These are phyloP conservation scores for Sugiyamaella pinicola DNA, from an alignment of 1,139 yeast genomes.

Conservation along the genomic window DNA sequence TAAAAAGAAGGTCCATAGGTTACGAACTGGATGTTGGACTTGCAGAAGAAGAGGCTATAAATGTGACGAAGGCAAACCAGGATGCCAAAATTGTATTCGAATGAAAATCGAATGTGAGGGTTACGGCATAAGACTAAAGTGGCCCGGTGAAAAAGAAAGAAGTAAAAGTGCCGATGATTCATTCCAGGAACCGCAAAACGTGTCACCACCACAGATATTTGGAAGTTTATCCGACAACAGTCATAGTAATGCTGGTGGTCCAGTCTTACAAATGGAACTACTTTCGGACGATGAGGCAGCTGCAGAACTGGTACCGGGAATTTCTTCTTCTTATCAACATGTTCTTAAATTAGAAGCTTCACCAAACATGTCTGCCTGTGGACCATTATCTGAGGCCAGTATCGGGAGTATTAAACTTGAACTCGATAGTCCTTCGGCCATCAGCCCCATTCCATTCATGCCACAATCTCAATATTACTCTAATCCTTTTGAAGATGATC, in stretches of 20 bases:
- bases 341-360: constrained; percentile 21
- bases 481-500: constrained; percentile 6
- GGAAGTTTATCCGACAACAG: background rate
- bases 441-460: constrained; percentile 13
- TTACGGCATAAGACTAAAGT: constrained; percentile 36
- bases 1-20: constrained; percentile 35
- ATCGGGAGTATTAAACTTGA: constrained; percentile 7
- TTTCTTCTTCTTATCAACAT: constrained; percentile 21
- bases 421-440: constrained; percentile 10
- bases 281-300: constrained; percentile 17
- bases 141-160: constrained; percentile 33
- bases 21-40: constrained; percentile 63
- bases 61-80: constrained; percentile 76
- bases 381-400: constrained; percentile 17
- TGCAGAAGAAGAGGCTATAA: constrained; percentile 81
- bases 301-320: constrained; percentile 19
- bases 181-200: background rate
- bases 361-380: constrained; percentile 9
- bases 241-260: background rate
- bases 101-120: constrained; percentile 36
- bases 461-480: constrained; percentile 5
- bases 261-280: constrained; percentile 11
- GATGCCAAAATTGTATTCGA: constrained; percentile 31
- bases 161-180: constrained; percentile 14
- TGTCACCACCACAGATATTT: constrained; percentile 4